These are phyloP conservation scores for Gremmenia infestans DNA, from an alignment of 2,329 filamentous ascomycete species.

Conservation along the genomic window DNA sequence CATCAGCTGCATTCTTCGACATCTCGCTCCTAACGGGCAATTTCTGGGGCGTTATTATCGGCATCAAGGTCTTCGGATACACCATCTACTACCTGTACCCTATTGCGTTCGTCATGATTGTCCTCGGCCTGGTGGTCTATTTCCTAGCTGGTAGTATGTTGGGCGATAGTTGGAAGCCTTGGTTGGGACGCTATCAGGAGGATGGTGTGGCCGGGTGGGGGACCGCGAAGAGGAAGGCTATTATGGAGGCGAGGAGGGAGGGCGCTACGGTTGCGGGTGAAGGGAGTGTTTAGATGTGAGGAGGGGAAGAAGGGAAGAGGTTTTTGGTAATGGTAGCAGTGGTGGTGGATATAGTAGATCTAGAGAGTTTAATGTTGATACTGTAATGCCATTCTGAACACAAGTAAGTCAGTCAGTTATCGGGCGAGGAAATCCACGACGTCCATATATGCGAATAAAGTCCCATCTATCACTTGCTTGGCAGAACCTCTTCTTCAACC, in stretches of 20 bases:
- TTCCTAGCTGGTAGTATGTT: conserved; percentile 78
- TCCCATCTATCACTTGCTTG: too few relatives aligned
- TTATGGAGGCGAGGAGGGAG: conserved; percentile 45
- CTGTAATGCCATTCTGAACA: too few relatives aligned
- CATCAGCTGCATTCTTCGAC: conserved; percentile 91
- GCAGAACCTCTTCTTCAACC: too few relatives aligned
- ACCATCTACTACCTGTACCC: conserved; percentile 87
- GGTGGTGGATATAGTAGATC: too few relatives aligned
- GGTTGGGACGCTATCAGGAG: conserved; percentile 85
- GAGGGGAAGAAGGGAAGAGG: too few relatives aligned
- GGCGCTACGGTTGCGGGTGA: conserved; percentile 12
- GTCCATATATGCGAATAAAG: too few relatives aligned
- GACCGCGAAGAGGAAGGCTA: conserved; percentile 75
- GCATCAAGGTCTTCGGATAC: conserved; percentile 77
- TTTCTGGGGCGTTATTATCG: conserved; percentile 96
- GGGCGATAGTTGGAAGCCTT: conserved; percentile 90
- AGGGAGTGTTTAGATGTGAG: background rate
- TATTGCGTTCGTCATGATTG: conserved; percentile 89
- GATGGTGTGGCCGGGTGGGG: conserved; percentile 67
- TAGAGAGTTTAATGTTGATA: too few relatives aligned
- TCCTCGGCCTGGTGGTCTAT: conserved; percentile 80
- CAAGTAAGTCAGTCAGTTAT: too few relatives aligned
- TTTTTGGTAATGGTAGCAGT: too few relatives aligned
- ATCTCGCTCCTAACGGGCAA: conserved; percentile 90
- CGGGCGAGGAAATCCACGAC: too few relatives aligned